Evolutionary conservation across 2,329 filamentous ascomycete species (phyloP), one percentile per base, ranked within the genome.

Genomic region (Nemania sp.): DNA sequence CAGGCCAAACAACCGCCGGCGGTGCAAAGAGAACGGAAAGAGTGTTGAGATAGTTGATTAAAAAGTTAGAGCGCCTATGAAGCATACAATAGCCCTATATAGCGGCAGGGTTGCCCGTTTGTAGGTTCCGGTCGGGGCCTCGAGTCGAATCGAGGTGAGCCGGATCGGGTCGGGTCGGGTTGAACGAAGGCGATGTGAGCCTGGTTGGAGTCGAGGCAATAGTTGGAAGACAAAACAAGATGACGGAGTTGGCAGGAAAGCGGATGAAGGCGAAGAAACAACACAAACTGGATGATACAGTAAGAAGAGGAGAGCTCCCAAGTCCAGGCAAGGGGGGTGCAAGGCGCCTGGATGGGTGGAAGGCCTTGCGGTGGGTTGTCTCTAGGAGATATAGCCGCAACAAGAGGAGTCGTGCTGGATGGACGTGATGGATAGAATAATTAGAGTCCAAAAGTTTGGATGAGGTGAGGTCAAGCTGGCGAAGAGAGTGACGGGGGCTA

Each of bases 1-100:
- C 46, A 61, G 65, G 65, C 64, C 64, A 64, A 64, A 64, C 54
- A 66, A 67, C 66, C 66, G 66, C 66, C 66, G 56, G 63, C 65
- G 65, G 62, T 64, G 61, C 56, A 62, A 56, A 60, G 61, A 39
- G 54, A 60, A 61, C 19, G 26, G 52, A 53, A 62, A 41, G 19
- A 45, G 42, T 52, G 47, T 23, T 40, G 49, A 36, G 49, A 60
- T 47, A 57, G 53, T 58, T 59, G 57, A 67, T 64, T 64, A 65
- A 63, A 59, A 64, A 64, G 54, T 60, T 57, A 61, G 46, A 56
- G 57, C 61, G 61, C 54, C 55, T 56, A 48, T 57, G 39, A 11
- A 43, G 28, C 43, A 55, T 48, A 49, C 50, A 55, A 36, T 12
- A 31, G 42, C 44, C 19, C 36, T 52, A 59, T 57, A 57, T 46